These are phyloP conservation scores for Isabelozyma rhagii DNA, from an alignment of 805 yeast species.

Conservation along the genomic window DNA sequence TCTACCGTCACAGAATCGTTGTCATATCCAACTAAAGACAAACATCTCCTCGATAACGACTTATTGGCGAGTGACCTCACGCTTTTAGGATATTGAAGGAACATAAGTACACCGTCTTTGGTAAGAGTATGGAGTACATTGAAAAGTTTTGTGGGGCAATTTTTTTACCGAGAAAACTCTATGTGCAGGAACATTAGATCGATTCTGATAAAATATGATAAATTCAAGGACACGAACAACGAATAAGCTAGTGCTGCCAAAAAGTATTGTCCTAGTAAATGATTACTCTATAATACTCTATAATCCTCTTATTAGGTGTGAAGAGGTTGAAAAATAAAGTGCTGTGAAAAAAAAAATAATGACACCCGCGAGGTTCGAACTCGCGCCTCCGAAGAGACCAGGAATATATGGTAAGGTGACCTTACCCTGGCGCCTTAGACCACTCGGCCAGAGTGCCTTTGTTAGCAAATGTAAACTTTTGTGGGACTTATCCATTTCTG, in stretches of 20 bases:
- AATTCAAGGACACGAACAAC: too few species aligned
- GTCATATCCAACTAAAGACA: constrained; percentile 12
- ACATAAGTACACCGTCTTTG: not conserved
- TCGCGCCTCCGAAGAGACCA: constrained; percentile 30
- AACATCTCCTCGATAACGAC: not conserved
- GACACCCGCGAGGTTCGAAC: constrained; percentile 28
- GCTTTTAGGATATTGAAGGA: not conserved
- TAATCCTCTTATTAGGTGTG: too few species aligned
- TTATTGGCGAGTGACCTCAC: not conserved
- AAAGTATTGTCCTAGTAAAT: too few species aligned
- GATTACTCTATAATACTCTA: too few species aligned
- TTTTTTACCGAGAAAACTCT: not conserved
- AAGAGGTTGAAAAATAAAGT: not conserved
- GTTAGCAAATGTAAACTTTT: not conserved
- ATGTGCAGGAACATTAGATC: too few species aligned
- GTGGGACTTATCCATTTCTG: not conserved
- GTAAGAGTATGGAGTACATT: not conserved
- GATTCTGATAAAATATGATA: too few species aligned
- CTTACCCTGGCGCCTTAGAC: constrained; percentile 31
- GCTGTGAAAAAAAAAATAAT: constrained; percentile 6
- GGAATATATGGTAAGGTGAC: constrained; percentile 17
- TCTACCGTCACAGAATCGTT: constrained; percentile 21
- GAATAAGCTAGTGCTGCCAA: too few species aligned
- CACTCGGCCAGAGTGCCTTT: constrained; percentile 27
- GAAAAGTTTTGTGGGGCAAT: constrained; percentile 1